These are phyloP conservation scores for Xylariaceae sp. DNA, from an alignment of 2,329 filamentous ascomycete species.

Conservation along the genomic window DNA sequence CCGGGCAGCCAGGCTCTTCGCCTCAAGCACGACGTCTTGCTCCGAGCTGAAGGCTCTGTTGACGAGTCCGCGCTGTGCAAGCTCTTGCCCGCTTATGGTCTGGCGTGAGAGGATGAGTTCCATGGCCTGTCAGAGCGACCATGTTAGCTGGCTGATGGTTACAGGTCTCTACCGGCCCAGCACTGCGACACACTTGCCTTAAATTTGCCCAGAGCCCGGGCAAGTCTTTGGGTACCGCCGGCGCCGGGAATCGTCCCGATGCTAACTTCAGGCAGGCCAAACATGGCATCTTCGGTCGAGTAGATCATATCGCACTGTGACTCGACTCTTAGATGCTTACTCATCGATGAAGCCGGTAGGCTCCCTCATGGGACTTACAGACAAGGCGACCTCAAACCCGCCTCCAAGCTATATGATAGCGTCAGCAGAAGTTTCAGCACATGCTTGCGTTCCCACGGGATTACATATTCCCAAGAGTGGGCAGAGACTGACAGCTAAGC, in stretches of 20 bases:
- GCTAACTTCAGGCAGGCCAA: constrained; percentile 95
- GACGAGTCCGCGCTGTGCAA: constrained; percentile 37
- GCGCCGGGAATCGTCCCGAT: constrained; percentile 86
- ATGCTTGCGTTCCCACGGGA: neutral
- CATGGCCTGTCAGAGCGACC: constrained; percentile 34
- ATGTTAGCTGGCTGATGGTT: constrained; percentile 7
- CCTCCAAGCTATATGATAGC: constrained; percentile 37
- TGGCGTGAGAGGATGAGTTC: constrained; percentile 40
- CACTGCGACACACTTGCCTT: constrained; percentile 20
- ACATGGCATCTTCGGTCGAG: constrained; percentile 73
- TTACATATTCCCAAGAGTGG: neutral
- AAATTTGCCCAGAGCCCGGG: constrained; percentile 32
- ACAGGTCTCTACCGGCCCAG: neutral
- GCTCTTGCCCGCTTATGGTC: constrained; percentile 32
- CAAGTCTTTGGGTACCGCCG: constrained; percentile 66
- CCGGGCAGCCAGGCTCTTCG: constrained; percentile 33
- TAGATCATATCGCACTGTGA: constrained; percentile 49
- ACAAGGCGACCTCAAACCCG: constrained; percentile 45
- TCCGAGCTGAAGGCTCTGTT: constrained; percentile 31
- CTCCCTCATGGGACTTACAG: constrained; percentile 28
- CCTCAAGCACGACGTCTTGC: constrained; percentile 33
- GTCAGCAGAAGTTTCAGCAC: neutral
- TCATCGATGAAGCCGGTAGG: no score
- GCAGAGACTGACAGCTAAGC: constrained; percentile 40
- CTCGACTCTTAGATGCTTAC: constrained; percentile 1